A percentile compares a stretch with the other conserved stretches of the same genome.
Evolutionary conservation across 257 asterid species (phyloP).

Genomic region (Schizonepeta tenuifolia): DNA sequence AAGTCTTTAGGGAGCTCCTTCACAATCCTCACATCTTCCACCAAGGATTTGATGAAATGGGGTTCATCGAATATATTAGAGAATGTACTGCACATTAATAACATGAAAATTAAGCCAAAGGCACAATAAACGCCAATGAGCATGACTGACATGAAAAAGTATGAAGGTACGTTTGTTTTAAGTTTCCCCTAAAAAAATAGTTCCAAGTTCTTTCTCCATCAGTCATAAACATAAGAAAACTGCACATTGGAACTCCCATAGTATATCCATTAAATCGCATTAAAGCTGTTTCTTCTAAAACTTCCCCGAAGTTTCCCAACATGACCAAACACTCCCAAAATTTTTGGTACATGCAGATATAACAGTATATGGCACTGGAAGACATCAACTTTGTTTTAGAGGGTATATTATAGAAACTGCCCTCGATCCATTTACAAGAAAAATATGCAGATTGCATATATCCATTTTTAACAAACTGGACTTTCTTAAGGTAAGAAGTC

Average conservation of each 20-base stretch:
- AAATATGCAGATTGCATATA: not conserved
- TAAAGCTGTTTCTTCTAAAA: not conserved
- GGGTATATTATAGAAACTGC: slow-evolving; percentile 4
- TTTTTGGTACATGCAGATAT: slow-evolving; percentile 7
- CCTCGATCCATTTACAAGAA: slow-evolving; percentile 9
- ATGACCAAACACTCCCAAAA: slow-evolving; percentile 11
- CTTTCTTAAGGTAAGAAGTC: not conserved
- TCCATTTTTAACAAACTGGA: not conserved
- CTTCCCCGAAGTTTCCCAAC: not conserved
- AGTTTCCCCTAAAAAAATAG: not conserved
- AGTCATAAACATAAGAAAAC: slow-evolving; percentile 1
- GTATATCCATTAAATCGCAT: not conserved
- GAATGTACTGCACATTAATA: slow-evolving; percentile 68
- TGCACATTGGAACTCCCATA: not conserved
- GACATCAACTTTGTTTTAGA: slow-evolving; percentile 7
- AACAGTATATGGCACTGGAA: not conserved
- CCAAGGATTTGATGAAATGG: slow-evolving; percentile 69
- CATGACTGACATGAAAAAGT: slow-evolving; percentile 1
- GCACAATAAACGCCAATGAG: slow-evolving; percentile 13
- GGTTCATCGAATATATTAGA: slow-evolving; percentile 85
- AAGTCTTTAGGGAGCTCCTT: slow-evolving; percentile 84
- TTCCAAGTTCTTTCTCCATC: not conserved
- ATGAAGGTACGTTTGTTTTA: slow-evolving; percentile 10
- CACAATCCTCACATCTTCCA: slow-evolving; percentile 73
- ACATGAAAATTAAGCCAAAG: slow-evolving; percentile 34